A percentile compares a stretch with the other conserved stretches of the same genome.
These are phyloP conservation scores for Colletotrichum plurivorum DNA, from an alignment of 2,329 filamentous ascomycete species.

Conservation along the genomic window DNA sequence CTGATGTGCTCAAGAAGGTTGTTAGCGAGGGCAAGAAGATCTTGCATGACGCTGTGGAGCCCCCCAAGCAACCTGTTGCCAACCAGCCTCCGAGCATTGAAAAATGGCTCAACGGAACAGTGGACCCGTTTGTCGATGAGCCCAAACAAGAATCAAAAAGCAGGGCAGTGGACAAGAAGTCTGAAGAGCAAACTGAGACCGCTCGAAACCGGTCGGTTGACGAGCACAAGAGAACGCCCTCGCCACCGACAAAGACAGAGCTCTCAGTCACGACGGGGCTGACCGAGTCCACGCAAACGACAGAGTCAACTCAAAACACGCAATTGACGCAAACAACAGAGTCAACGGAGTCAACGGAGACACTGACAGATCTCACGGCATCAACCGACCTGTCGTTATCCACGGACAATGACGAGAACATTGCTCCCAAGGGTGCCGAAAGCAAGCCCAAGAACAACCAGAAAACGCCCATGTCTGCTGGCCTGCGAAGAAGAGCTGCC, in stretches of 20 bases:
- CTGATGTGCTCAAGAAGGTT: constrained; percentile 75
- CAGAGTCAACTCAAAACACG: constrained; percentile 32
- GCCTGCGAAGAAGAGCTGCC: constrained; percentile 69
- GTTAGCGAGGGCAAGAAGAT: constrained; percentile 76
- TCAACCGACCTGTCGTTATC: constrained; percentile 33
- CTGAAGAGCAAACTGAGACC: constrained; percentile 33
- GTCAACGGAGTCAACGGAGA: constrained; percentile 36
- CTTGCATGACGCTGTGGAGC: constrained; percentile 72
- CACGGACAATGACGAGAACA: constrained; percentile 37
- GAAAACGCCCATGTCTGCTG: constrained; percentile 53
- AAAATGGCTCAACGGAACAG: constrained; percentile 74
- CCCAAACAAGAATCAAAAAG: constrained; percentile 45
- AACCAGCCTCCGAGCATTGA: constrained; percentile 76
- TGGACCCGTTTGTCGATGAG: constrained; percentile 72
- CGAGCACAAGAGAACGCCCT: constrained; percentile 40
- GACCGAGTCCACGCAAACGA: constrained; percentile 28
- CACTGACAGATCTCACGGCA: constrained; percentile 25
- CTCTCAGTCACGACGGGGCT: constrained; percentile 32
- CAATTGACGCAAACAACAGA: constrained; percentile 34
- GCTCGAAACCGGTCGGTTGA: constrained; percentile 44
- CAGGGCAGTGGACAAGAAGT: constrained; percentile 52
- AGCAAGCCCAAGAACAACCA: constrained; percentile 41
- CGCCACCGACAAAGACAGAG: constrained; percentile 46
- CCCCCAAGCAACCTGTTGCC: constrained; percentile 61
- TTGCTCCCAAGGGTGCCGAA: constrained; percentile 23